Evolutionary conservation across 2,329 filamentous ascomycete species (phyloP).

Genomic region (Colletotrichum melonis): DNA sequence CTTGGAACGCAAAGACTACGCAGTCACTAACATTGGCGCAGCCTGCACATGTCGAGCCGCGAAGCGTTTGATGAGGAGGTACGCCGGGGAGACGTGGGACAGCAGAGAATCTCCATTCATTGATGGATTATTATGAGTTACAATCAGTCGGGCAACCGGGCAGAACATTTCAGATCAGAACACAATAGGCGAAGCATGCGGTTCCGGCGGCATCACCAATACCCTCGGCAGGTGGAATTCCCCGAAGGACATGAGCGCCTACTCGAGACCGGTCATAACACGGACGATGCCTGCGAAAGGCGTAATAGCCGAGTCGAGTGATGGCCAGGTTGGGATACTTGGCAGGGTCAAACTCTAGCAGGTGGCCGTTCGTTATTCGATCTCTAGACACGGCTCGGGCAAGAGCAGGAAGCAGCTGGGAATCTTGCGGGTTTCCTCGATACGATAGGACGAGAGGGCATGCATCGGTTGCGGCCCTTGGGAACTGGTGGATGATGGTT

Average conservation of each 20-base stretch:
- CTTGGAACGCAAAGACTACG: not conserved
- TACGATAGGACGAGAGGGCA: not conserved
- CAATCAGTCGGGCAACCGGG: conserved; percentile 33
- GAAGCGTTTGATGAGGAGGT: conserved; percentile 58
- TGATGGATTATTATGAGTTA: conserved; percentile 28
- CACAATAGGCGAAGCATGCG: conserved; percentile 1
- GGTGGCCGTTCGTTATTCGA: conserved; percentile 25
- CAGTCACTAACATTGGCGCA: conserved; percentile 41
- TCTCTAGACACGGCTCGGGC: conserved; percentile 11
- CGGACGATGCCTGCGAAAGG: conserved; percentile 28
- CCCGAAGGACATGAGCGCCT: conserved; percentile 34
- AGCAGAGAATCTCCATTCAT: conserved; percentile 13
- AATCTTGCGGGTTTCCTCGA: conserved; percentile 19
- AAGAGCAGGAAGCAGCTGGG: conserved; percentile 27
- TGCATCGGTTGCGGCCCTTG: not conserved
- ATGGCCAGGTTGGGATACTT: conserved; percentile 37
- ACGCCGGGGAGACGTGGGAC: conserved; percentile 27
- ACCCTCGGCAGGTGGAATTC: conserved; percentile 39
- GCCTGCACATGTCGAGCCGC: conserved; percentile 67
- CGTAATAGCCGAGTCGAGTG: conserved; percentile 36
- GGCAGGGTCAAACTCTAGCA: conserved; percentile 33
- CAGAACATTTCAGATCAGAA: conserved; percentile 12
- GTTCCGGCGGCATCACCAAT: conserved; percentile 30
- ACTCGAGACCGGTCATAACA: conserved; percentile 21
- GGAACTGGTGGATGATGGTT: not conserved